These are phyloP conservation scores for Triticum turgidum DNA, from an alignment of 176 grass and related monocot species.

Conservation along the genomic window DNA sequence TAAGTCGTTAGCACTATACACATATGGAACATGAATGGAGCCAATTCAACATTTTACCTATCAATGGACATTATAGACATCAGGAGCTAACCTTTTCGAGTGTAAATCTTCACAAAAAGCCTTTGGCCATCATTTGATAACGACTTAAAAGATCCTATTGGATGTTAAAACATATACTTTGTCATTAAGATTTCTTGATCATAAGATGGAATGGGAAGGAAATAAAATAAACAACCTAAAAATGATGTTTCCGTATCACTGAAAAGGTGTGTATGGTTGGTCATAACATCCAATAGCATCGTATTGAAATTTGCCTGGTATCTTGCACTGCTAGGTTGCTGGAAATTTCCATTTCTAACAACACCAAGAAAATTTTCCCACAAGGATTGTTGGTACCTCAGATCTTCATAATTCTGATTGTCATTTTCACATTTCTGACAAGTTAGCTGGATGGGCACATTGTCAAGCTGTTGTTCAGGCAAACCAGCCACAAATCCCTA, in stretches of 20 bases:
- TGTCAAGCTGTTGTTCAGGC: conserved; percentile 52
- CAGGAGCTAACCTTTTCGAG: conserved; percentile 73
- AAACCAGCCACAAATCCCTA: conserved; percentile 61
- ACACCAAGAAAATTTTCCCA: conserved; percentile 52
- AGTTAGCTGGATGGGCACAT: conserved; percentile 65
- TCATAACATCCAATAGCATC: conserved; percentile 80
- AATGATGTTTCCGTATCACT: conserved; percentile 64
- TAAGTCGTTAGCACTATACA: neutral
- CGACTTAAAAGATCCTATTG: conserved; percentile 64
- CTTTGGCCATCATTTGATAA: conserved; percentile 70
- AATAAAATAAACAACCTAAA: conserved; percentile 57
- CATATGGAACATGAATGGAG: neutral
- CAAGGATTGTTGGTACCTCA: conserved; percentile 39
- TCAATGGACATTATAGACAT: conserved; percentile 23
- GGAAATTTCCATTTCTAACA: conserved; percentile 50
- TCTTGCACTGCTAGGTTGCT: conserved; percentile 41
- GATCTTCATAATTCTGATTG: conserved; percentile 20
- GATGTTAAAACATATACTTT: conserved; percentile 22
- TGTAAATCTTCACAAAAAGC: conserved; percentile 93
- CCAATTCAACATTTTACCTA: conserved; percentile 19
- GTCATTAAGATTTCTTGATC: neutral
- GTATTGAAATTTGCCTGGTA: conserved; percentile 77
- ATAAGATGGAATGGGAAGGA: conserved; percentile 13
- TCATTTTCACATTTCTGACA: conserved; percentile 50
- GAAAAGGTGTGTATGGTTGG: conserved; percentile 65